Evolutionary conservation across 106 monocot species (phyloP), one percentile per base, ranked within the genome.

Genomic region (Amphibolis antarctica): DNA sequence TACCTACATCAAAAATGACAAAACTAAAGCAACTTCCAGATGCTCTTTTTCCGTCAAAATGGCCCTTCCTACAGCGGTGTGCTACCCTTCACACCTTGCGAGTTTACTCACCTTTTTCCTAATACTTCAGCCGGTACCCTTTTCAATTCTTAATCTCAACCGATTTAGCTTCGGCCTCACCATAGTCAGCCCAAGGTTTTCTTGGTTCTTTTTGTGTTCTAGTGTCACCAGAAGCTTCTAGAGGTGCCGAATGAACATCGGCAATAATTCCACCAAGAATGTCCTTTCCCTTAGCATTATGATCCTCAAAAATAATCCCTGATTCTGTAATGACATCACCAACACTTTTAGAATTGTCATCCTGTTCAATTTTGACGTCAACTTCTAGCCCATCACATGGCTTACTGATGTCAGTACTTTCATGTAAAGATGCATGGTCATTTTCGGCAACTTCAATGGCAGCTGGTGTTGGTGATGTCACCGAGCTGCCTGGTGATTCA

Each of bases 181-280:
- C 86, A 60, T 85, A 80, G 72, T 78, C 89, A 59, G 74, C 77
- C 85, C 89, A 85, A 63, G 70, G 70, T 57, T 81, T 83, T 44
- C 44, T 30, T 29, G 69, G 31, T 42, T 75, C 77, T 54, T 75
- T 76, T 2, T 46, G 62, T 27, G 28, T 55, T 31, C 3, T 53
- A 55, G 65, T 3, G 31, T 53, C 44, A 13, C 62, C 69, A 6
- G 51, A 19, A 42, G 54, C 49, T 63, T 69, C 69, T 28, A 15
- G 57, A 26, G 10, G 68, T 59, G 18, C 62, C 5, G 36, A 10
- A 53, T 42, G 27, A 69, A 64, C 52, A 53, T 75, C 72, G 55
- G 55, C 46, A 52, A 31, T 21, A 66, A 28, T 9, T 57, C 46
- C 62, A 9, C 11, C 15, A 48, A 61, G 18, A 42, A 26, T 24